Percentiles rank a stretch among this genome's conserved stretches.
Evolutionary conservation across 805 yeast genomes (phyloP).

Genomic region (Yarrowia yakushimensis): DNA sequence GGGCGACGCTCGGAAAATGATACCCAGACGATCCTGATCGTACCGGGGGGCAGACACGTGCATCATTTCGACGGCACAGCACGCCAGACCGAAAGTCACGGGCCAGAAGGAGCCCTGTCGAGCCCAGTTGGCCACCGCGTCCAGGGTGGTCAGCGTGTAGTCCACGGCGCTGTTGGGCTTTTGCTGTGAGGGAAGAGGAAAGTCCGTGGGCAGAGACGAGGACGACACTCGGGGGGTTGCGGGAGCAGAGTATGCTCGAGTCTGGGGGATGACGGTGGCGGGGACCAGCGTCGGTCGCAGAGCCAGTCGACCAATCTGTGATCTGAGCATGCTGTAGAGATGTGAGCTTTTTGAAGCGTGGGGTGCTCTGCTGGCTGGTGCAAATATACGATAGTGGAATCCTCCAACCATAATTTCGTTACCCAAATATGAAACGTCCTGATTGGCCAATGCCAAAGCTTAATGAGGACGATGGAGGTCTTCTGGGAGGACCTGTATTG

Average conservation of each 20-base stretch:
- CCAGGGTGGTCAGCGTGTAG: constrained; percentile 77
- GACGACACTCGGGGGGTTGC: constrained; percentile 5
- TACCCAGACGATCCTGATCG: constrained; percentile 89
- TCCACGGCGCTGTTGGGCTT: constrained; percentile 61
- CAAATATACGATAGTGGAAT: not conserved
- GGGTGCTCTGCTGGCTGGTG: not conserved
- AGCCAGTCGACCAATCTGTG: constrained; percentile 24
- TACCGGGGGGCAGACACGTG: constrained; percentile 87
- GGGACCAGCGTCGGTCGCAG: constrained; percentile 23
- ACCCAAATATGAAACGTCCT: not conserved
- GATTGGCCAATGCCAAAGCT: constrained; percentile 3
- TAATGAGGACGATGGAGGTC: too few relatives aligned
- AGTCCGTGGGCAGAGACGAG: constrained; percentile 54
- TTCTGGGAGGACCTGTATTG: too few relatives aligned
- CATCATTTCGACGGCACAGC: constrained; percentile 96
- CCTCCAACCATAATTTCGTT: constrained; percentile 6
- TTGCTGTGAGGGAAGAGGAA: constrained; percentile 65
- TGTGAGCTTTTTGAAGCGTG: not conserved
- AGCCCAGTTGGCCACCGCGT: constrained; percentile 84
- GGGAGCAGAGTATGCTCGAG: constrained; percentile 9
- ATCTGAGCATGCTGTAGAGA: not conserved
- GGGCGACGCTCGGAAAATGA: constrained; percentile 90
- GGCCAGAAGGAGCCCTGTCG: constrained; percentile 93
- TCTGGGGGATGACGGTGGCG: not conserved
- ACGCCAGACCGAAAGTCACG: constrained; percentile 84